phyloP scores from a whole-genome alignment of 2,329 filamentous ascomycete species.

The Talaromyces sp. region DNA sequence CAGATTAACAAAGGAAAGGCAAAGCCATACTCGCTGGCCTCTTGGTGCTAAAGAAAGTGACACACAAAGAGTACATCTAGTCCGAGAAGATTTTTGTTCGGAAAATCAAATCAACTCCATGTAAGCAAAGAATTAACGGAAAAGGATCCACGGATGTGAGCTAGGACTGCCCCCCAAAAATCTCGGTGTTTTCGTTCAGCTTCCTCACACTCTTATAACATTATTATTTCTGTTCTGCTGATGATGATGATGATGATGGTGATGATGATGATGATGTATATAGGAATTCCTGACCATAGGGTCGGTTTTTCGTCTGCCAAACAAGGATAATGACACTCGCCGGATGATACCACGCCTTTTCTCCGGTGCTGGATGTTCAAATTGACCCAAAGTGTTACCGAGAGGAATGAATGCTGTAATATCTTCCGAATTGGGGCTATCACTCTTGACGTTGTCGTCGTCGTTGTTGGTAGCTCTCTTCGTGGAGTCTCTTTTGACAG shows the following conservation, averaged over 20 bases:
- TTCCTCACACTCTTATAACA: background rate
- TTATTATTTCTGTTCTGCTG: background rate
- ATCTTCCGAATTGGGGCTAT: background rate
- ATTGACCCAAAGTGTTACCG: background rate
- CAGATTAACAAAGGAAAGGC: background rate
- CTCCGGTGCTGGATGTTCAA: background rate
- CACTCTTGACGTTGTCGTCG: background rate
- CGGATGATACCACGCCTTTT: constrained; percentile 4
- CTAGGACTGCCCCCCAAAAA: background rate
- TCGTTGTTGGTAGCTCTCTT: background rate
- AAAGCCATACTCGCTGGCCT: background rate
- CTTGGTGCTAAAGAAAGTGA: background rate
- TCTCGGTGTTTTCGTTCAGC: background rate
- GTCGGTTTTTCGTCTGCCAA: background rate
- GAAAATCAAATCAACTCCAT: background rate
- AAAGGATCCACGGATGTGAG: background rate
- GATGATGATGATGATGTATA: background rate
- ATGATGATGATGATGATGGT: background rate
- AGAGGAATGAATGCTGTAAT: background rate
- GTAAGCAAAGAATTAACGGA: background rate
- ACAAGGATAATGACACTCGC: constrained; percentile 4
- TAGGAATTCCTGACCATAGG: background rate
- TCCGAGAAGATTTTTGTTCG: background rate
- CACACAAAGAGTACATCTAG: background rate
- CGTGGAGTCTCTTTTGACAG: background rate